Conservation (phyloP, 2,329 filamentous ascomycete genomes). For the Aureobasidium zeae region DNA sequence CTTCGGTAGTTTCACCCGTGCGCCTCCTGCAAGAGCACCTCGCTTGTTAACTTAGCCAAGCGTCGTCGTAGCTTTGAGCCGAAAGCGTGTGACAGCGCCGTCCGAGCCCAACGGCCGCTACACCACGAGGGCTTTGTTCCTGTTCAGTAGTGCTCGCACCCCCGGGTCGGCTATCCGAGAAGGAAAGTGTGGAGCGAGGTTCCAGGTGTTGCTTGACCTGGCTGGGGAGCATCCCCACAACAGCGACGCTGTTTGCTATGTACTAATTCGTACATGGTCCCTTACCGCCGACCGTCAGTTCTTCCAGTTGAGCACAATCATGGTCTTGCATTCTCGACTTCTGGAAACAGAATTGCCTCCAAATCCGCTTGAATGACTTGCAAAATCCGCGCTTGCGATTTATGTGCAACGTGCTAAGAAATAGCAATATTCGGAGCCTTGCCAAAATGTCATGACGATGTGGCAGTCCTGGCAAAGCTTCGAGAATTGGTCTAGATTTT, state of each 20-base stretch:
- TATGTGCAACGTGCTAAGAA: too few species aligned
- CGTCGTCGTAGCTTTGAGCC: background rate
- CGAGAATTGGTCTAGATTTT: constrained; percentile 8
- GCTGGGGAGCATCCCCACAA: constrained; percentile 3
- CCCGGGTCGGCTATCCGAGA: constrained; percentile 1
- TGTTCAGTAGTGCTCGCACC: background rate
- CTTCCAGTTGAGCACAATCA: too few species aligned
- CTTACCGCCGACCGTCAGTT: too few species aligned
- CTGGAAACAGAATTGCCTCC: too few species aligned
- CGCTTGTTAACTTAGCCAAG: constrained; percentile 1
- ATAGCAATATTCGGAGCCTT: too few species aligned
- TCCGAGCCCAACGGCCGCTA: constrained; percentile 9
- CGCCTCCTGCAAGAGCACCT: background rate
- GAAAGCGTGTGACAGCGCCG: constrained; percentile 6
- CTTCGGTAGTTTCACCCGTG: constrained; percentile 8
- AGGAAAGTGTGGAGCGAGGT: constrained; percentile 9
- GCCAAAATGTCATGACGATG: background rate
- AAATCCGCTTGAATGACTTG: too few species aligned
- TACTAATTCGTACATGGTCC: background rate
- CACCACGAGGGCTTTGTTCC: constrained; percentile 1
- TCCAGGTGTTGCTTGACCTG: background rate
- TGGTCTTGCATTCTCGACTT: too few species aligned
- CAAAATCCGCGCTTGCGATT: too few species aligned
- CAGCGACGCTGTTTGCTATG: too few species aligned
- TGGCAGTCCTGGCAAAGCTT: background rate